Evolutionary conservation across 129 eudicot species (phyloP).

Genomic region (Chrysanthemum seticuspe): DNA sequence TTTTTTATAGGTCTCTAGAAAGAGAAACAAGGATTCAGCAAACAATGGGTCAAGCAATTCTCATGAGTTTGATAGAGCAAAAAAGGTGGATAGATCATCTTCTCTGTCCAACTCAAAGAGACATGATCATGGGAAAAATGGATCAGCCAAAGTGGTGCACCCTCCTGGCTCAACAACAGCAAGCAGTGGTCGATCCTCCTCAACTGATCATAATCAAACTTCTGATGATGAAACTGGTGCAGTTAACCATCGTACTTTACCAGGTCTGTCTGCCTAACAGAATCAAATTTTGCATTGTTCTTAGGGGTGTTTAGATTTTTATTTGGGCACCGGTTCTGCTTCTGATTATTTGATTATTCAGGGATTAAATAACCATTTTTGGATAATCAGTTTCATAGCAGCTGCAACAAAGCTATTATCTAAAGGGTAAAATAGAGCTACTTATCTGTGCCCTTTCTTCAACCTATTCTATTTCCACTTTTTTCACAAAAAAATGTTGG

Average conservation of each 20-base stretch:
- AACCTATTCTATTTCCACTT: neutral
- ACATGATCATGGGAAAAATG: slow-evolving; percentile 46
- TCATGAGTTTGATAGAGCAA: slow-evolving; percentile 49
- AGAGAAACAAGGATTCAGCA: slow-evolving; percentile 56
- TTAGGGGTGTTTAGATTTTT: neutral
- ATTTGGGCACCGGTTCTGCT: neutral
- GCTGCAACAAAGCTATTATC: too few relatives aligned
- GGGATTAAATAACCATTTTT: too few relatives aligned
- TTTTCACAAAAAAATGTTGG: neutral
- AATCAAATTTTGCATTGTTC: neutral
- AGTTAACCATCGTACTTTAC: slow-evolving; percentile 63
- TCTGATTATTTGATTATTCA: neutral
- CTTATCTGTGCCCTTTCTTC: too few relatives aligned
- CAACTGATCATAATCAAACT: slow-evolving; percentile 51
- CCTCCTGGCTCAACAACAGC: slow-evolving; percentile 41
- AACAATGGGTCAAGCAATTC: slow-evolving; percentile 52
- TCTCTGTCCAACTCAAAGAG: slow-evolving; percentile 46
- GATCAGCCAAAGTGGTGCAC: slow-evolving; percentile 38
- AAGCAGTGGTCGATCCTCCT: slow-evolving; percentile 56
- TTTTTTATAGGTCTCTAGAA: slow-evolving; percentile 34
- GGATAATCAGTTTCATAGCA: too few relatives aligned
- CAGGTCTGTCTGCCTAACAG: slow-evolving; percentile 50
- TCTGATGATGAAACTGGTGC: slow-evolving; percentile 63
- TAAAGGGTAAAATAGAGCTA: neutral
- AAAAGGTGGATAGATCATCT: slow-evolving; percentile 45